Evolutionary conservation across 441 rosid species (phyloP).

Genomic region (Croton setiger): DNA sequence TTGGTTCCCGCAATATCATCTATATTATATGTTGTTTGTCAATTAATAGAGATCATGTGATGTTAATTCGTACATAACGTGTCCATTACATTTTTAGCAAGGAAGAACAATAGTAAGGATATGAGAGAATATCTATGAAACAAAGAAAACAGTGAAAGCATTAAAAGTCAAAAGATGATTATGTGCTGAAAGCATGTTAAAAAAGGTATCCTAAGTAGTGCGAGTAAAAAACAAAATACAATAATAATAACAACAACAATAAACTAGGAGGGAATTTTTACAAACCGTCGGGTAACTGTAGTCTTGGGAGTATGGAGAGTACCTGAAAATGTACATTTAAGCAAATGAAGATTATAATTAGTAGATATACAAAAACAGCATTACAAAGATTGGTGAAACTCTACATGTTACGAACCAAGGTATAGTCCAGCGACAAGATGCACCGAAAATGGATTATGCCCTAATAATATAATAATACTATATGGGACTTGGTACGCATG

Average conservation of each 20-base stretch:
- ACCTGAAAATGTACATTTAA: conserved; percentile 47
- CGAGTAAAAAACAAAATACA: neutral
- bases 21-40: neutral
- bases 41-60: neutral
- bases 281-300: conserved; percentile 88
- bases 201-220: conserved; percentile 25
- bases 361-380: neutral
- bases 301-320: conserved; percentile 79
- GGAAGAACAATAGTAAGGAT: neutral
- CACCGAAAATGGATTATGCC: too few species aligned
- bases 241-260: neutral
- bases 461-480: neutral
- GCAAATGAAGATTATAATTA: neutral
- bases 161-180: conserved; percentile 17
- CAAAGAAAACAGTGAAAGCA: neutral
- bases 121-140: neutral
- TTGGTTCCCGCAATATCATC: too few species aligned
- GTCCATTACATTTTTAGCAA: neutral
- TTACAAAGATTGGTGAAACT: too few species aligned
- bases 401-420: too few species aligned
- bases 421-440: too few species aligned
- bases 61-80: neutral
- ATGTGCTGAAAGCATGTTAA: conserved; percentile 15
- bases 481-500: neutral
- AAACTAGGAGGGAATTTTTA: conserved; percentile 21